Percentiles rank a stretch among this genome's conserved stretches.
phyloP scores from a whole-genome alignment of 352 stramenopile genomes.

The Phytophthora pini region DNA sequence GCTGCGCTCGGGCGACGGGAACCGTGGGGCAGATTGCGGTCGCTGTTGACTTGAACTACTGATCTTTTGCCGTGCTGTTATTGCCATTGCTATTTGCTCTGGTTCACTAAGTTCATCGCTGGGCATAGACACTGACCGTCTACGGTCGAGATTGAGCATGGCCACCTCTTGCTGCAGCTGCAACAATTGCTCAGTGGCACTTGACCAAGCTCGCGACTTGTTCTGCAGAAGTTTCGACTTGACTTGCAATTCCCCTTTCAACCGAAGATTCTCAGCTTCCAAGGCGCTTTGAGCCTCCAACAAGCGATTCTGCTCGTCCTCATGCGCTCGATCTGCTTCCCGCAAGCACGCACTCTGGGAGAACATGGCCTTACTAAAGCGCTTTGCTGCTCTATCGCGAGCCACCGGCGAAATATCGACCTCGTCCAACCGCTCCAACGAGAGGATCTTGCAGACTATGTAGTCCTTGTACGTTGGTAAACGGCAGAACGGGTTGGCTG shows the following conservation, averaged over 20 bases:
- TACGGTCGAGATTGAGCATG: constrained; percentile 77
- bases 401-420: constrained; percentile 42
- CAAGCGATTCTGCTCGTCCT: constrained; percentile 63
- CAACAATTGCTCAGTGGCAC: constrained; percentile 74
- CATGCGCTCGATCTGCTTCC: constrained; percentile 49
- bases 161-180: constrained; percentile 84
- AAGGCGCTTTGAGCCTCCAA: constrained; percentile 62
- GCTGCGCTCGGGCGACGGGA: constrained; percentile 32
- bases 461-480: constrained; percentile 83
- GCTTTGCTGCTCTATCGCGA: constrained; percentile 67
- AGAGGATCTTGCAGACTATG: constrained; percentile 66
- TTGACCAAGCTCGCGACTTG: constrained; percentile 85
- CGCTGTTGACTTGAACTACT: constrained; percentile 16
- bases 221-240: constrained; percentile 87
- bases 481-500: constrained; percentile 76
- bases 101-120: constrained; percentile 14
- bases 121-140: constrained; percentile 16
- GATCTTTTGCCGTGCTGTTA: constrained; percentile 22
- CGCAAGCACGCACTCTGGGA: constrained; percentile 61
- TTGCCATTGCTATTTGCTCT: constrained; percentile 36
- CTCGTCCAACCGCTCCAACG: constrained; percentile 70
- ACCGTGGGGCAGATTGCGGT: constrained; percentile 32
- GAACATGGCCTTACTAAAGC: constrained; percentile 68
- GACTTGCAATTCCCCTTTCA: constrained; percentile 80
- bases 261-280: constrained; percentile 72